Conservation (phyloP, 371 early-diverging fungal genomes). For the Lichtheimia corymbifera region DNA sequence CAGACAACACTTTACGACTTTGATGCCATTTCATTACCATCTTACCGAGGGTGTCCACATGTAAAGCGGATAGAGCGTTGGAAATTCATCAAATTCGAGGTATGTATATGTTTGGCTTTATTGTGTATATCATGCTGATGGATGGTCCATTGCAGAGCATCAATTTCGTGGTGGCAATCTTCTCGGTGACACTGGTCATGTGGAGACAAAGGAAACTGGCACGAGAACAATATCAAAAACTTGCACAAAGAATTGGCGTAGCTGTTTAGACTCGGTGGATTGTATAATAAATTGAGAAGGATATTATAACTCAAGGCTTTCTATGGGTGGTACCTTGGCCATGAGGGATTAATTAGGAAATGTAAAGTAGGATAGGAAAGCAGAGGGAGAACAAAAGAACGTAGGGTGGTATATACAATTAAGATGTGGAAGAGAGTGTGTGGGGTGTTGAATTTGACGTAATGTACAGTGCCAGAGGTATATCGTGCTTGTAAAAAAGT, state of each 20-base stretch:
- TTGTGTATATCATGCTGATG: not conserved
- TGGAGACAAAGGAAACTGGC: conserved; percentile 49
- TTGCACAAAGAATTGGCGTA: conserved; percentile 48
- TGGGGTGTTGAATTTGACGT: too few relatives aligned
- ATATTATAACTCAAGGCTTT: too few relatives aligned
- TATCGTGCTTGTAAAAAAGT: too few relatives aligned
- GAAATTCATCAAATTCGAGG: conserved; percentile 41
- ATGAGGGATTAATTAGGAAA: too few relatives aligned
- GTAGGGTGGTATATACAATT: too few relatives aligned
- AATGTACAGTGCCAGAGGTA: too few relatives aligned
- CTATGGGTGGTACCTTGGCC: too few relatives aligned
- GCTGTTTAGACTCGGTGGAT: conserved; percentile 8
- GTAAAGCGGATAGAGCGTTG: conserved; percentile 38
- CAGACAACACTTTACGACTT: conserved; percentile 34
- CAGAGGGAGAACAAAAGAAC: too few relatives aligned
- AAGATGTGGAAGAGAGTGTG: too few relatives aligned
- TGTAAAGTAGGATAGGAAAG: too few relatives aligned
- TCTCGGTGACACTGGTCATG: conserved; percentile 29
- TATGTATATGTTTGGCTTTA: conserved; percentile 3
- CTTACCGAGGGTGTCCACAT: conserved; percentile 39
- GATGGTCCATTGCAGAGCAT: conserved; percentile 17
- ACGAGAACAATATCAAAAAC: conserved; percentile 39
- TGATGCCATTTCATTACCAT: conserved; percentile 42
- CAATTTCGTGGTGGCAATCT: conserved; percentile 33
- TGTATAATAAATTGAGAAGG: too few relatives aligned